Conservation (phyloP, 1,139 yeast species). For the Pichia sp. region DNA sequence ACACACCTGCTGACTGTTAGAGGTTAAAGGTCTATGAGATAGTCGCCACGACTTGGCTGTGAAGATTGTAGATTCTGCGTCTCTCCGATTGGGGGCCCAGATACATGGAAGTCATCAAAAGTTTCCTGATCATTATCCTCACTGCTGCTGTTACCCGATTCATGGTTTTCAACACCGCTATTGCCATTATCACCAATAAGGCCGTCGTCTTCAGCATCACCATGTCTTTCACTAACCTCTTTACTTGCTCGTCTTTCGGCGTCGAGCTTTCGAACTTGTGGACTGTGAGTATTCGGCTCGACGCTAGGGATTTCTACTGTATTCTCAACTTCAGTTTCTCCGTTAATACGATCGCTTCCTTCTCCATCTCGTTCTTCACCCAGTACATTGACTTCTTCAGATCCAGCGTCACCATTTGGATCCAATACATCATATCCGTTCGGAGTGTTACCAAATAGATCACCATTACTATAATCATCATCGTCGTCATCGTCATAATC, state of each 20-base stretch:
- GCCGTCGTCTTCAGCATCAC: not conserved
- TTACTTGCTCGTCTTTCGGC: too few relatives aligned
- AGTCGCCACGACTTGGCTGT: not conserved
- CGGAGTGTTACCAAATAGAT: not conserved
- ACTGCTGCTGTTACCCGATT: not conserved
- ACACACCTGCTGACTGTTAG: not conserved
- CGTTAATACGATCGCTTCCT: not conserved
- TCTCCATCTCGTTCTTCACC: not conserved
- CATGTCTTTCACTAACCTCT: not conserved
- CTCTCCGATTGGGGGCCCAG: not conserved
- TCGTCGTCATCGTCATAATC: constrained; percentile 7
- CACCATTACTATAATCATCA: not conserved
- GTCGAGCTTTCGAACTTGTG: too few relatives aligned
- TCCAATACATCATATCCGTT: constrained; percentile 10
- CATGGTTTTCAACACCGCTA: not conserved
- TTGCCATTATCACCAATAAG: not conserved
- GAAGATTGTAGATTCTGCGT: not conserved
- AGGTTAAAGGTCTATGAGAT: not conserved
- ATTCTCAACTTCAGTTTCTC: too few relatives aligned
- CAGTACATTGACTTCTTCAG: not conserved
- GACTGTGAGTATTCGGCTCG: too few relatives aligned
- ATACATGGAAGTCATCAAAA: not conserved
- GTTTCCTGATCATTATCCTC: not conserved
- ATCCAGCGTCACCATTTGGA: not conserved
- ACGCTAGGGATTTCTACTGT: too few relatives aligned